Conservation (phyloP, 2,329 filamentous ascomycete species). For the Parafenestella ontariensis region DNA sequence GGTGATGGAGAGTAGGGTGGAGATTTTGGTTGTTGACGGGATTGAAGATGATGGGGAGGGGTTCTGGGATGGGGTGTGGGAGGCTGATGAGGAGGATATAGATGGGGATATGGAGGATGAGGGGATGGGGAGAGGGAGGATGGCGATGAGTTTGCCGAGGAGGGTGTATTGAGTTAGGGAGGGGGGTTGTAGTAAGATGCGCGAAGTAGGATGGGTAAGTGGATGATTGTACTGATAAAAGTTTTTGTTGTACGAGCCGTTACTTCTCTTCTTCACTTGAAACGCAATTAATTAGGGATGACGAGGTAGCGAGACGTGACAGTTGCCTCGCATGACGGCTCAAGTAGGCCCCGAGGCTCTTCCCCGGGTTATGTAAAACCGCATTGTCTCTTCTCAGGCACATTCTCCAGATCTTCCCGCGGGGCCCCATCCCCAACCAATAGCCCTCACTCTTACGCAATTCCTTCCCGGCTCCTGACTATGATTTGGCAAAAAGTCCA, state of each 20-base stretch:
- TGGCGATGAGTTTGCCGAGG: conserved; percentile 27
- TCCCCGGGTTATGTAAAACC: neutral
- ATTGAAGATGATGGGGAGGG: conserved; percentile 11
- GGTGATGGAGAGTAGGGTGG: conserved; percentile 33
- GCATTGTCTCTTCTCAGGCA: neutral
- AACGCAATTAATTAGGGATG: no score
- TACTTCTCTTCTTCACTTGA: neutral
- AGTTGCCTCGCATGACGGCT: no score
- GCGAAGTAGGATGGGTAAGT: neutral
- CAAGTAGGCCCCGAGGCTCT: neutral
- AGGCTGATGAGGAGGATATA: conserved; percentile 16
- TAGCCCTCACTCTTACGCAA: neutral
- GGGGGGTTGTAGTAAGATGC: neutral
- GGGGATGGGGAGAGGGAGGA: conserved; percentile 5
- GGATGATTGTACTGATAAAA: neutral
- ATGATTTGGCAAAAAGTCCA: neutral
- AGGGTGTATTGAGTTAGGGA: conserved; percentile 12
- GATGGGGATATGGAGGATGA: conserved; percentile 24
- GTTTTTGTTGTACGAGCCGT: neutral
- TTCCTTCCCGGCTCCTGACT: neutral
- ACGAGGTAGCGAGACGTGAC: no score
- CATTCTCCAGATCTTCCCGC: neutral
- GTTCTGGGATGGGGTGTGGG: conserved; percentile 6
- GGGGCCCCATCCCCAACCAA: neutral
- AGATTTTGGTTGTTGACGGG: conserved; percentile 27